phyloP scores from a whole-genome alignment of 2,329 filamentous ascomycete genomes.

The Pseudogymnoascus sp. region DNA sequence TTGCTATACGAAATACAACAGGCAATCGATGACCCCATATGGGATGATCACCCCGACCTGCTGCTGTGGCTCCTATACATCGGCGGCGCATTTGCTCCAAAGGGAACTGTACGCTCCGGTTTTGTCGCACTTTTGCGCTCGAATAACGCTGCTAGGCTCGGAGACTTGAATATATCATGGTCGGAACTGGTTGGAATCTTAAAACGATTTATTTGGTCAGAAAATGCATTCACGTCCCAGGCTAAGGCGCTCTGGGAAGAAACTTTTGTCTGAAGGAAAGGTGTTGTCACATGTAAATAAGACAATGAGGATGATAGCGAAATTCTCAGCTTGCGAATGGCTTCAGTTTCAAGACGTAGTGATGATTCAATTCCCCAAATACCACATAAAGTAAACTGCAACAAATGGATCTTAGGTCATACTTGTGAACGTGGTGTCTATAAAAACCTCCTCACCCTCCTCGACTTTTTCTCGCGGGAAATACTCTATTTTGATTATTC shows the following conservation, averaged over 20 bases:
- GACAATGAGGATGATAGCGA: too few relatives aligned
- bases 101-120: slow-evolving; percentile 21
- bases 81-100: slow-evolving; percentile 31
- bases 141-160: slow-evolving; percentile 16
- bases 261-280: not conserved
- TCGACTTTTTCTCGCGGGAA: not conserved
- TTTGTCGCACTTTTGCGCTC: slow-evolving; percentile 23
- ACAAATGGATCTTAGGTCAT: not conserved
- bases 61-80: slow-evolving; percentile 31
- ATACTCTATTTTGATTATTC: not conserved
- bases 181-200: slow-evolving; percentile 25
- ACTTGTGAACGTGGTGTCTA: not conserved
- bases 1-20: slow-evolving; percentile 28
- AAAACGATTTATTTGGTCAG: slow-evolving; percentile 33
- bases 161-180: slow-evolving; percentile 26
- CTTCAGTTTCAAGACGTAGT: not conserved
- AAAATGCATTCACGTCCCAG: slow-evolving; percentile 27
- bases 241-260: slow-evolving; percentile 30
- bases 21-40: slow-evolving; percentile 23
- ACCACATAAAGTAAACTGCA: not conserved
- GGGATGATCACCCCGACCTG: slow-evolving; percentile 28
- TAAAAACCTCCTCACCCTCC: not conserved
- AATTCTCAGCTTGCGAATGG: too few relatives aligned
- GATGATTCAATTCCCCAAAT: not conserved
- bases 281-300: too few relatives aligned